phyloP scores from a whole-genome alignment of 2,329 filamentous ascomycete genomes.

The Blumeria graminis region DNA sequence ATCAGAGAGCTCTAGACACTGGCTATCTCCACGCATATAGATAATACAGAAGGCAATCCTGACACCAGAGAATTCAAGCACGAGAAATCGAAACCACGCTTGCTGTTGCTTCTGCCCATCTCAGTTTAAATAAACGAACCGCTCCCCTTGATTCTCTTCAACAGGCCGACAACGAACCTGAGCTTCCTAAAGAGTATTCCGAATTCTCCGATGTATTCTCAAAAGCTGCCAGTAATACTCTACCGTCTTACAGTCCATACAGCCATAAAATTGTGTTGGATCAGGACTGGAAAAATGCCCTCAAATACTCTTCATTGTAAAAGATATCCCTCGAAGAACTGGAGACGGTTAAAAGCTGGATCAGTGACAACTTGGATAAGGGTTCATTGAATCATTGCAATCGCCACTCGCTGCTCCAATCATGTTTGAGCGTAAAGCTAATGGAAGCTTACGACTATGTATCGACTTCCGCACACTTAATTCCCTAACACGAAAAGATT shows the following conservation, averaged over 20 bases:
- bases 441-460: not conserved
- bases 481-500: constrained; percentile 1
- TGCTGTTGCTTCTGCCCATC: not conserved
- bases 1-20: too few relatives aligned
- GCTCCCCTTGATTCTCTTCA: not conserved
- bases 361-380: not conserved
- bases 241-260: not conserved
- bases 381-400: not conserved
- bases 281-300: not conserved
- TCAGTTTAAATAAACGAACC: not conserved
- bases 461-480: not conserved
- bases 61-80: not conserved
- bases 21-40: too few relatives aligned
- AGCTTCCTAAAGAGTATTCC: too few relatives aligned
- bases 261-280: too few relatives aligned
- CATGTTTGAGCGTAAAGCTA: too few relatives aligned
- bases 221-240: not conserved
- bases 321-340: not conserved
- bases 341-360: not conserved
- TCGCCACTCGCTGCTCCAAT: not conserved
- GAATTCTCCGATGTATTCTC: not conserved
- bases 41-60: too few relatives aligned
- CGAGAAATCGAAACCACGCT: not conserved
- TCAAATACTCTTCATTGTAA: not conserved
- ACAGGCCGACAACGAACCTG: not conserved